Conservation (phyloP, 768 basidiomycete genomes). For the Exidia glandulosa region DNA sequence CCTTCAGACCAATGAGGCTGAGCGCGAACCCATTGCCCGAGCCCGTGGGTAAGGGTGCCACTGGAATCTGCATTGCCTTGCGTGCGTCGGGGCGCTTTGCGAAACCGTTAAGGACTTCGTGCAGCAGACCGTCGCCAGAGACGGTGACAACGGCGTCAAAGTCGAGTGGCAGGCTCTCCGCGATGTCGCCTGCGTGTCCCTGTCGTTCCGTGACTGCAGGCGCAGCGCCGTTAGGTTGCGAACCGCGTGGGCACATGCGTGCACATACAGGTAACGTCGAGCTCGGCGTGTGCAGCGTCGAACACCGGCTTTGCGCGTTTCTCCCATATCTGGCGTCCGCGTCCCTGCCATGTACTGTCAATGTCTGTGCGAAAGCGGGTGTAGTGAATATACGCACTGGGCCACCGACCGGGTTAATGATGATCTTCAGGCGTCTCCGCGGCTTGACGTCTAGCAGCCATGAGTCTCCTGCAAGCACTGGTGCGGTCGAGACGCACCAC, state of each 20-base stretch:
- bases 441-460: slow-evolving; percentile 38
- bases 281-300: slow-evolving; percentile 47
- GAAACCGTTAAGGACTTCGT: slow-evolving; percentile 79
- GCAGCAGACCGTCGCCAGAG: slow-evolving; percentile 76
- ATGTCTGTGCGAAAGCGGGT: neutral
- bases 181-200: slow-evolving; percentile 59
- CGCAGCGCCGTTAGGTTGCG: neutral
- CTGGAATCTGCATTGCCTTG: slow-evolving; percentile 53
- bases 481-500: slow-evolving; percentile 31
- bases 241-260: neutral
- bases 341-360: slow-evolving; percentile 36
- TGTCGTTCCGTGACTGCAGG: slow-evolving; percentile 47
- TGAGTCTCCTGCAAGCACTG: neutral
- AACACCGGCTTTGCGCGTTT: slow-evolving; percentile 63
- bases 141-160: slow-evolving; percentile 66
- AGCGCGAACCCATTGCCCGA: slow-evolving; percentile 70
- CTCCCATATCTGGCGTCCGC: slow-evolving; percentile 40
- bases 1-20: slow-evolving; percentile 61
- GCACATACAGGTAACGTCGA: slow-evolving; percentile 51
- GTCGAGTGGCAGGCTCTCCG: slow-evolving; percentile 40
- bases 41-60: slow-evolving; percentile 73
- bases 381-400: slow-evolving; percentile 33
- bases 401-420: slow-evolving; percentile 79
- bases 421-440: slow-evolving; percentile 45
- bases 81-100: slow-evolving; percentile 49